Base-by-base conservation (phyloP, 139 green algal species). In the Volvox reticuliferus region DNA sequence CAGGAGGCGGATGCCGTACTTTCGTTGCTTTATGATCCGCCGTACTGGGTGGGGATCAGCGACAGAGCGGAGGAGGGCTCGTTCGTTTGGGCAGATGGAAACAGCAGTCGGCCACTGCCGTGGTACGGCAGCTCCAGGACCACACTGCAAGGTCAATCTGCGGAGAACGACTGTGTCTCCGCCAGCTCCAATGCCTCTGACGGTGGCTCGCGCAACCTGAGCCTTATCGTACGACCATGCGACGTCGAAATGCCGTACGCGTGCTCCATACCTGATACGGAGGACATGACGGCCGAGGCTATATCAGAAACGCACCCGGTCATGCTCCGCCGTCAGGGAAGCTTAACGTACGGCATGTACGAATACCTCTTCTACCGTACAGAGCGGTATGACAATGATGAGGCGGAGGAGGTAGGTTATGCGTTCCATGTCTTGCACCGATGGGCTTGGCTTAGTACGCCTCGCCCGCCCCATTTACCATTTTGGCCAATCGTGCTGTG, bases 311-410 rank as follows among this genome's bases (percentile, higher is more conserved):
- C 17, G 71, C 19, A 76, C 44, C 85, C 85, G 26, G 26, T 88
- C 6, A 37, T n/a, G 14, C 18, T 88, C 17, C 83, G 83, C n/a
- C 67, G 83, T 22, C 67, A 88, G 36, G 83, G 82, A 17, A 44
- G 28, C 0, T 18, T 17, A 19, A 19, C 84, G 84, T 50, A 35
- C 19, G 36, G 21, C 2, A 21, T 30, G 85, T 83, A 73, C 69
- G 85, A 89, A 37, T 89, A 89, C 37, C n/a, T 89, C 2, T 73
- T 89, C 20, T 89, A 80, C 30, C 71, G 85, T 16, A 75, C 68
- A 0, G 0, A 1, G 21, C 14, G 5, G 68, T 69, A 83, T 37
- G 44, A 75, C 20, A 63, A 83, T 37, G 85, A 30, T 13, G 37
- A 1, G 9, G 83, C 83, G 20, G 67, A 79, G 83, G 20, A 37